Percentiles rank a stretch among this genome's conserved stretches.
phyloP scores from a whole-genome alignment of 768 basidiomycete species.

The Trametopsis cervina region DNA sequence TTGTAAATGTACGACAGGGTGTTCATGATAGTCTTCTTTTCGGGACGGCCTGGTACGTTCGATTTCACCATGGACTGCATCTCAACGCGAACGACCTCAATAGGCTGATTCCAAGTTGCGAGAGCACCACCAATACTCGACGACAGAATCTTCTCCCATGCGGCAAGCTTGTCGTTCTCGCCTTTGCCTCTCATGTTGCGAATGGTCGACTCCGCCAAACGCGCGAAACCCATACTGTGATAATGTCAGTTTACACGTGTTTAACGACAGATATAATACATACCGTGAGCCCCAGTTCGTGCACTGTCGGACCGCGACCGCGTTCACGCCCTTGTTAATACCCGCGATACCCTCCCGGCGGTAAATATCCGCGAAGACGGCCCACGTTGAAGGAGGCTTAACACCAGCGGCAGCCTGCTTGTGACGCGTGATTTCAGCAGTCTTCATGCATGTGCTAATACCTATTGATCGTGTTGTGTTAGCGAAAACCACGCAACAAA shows the following conservation, averaged over 20 bases:
- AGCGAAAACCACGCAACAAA: slow-evolving; percentile 3
- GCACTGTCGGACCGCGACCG: slow-evolving; percentile 85
- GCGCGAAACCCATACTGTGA: slow-evolving; percentile 89
- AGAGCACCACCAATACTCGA: slow-evolving; percentile 91
- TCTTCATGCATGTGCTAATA: slow-evolving; percentile 99
- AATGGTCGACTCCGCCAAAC: slow-evolving; percentile 79
- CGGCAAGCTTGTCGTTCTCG: slow-evolving; percentile 66
- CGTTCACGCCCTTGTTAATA: slow-evolving; percentile 99
- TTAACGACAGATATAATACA: slow-evolving; percentile 18
- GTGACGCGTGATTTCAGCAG: slow-evolving; percentile 92
- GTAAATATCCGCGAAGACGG: slow-evolving; percentile 92
- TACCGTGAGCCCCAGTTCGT: slow-evolving; percentile 93
- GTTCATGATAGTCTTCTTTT: slow-evolving; percentile 86
- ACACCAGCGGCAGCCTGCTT: slow-evolving; percentile 83
- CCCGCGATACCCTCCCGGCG: slow-evolving; percentile 88
- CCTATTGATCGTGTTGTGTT: slow-evolving; percentile 39
- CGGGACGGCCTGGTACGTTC: slow-evolving; percentile 69
- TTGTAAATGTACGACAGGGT: slow-evolving; percentile 93
- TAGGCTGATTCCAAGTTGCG: slow-evolving; percentile 99
- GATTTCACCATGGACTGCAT: slow-evolving; percentile 99
- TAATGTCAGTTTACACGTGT: background rate
- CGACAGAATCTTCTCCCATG: slow-evolving; percentile 81
- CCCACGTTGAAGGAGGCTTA: slow-evolving; percentile 88
- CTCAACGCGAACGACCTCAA: slow-evolving; percentile 97
- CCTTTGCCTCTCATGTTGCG: slow-evolving; percentile 71